Percentiles rank a stretch among this genome's conserved stretches.
Conservation (phyloP, 2,329 filamentous ascomycete species). For the Parastagonospora nodorum region DNA sequence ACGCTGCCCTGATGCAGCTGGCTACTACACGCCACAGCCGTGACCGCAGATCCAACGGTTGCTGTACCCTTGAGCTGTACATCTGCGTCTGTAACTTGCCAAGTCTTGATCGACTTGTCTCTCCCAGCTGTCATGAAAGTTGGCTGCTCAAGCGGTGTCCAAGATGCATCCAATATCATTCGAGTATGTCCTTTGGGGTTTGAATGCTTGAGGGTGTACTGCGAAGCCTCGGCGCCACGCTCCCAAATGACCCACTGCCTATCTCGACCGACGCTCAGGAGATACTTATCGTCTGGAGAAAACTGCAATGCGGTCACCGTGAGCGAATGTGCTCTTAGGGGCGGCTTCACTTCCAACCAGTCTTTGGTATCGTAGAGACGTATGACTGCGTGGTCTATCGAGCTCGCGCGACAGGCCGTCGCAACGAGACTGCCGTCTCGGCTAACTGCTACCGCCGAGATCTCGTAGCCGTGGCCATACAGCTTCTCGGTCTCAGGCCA, state of each 20-base stretch:
- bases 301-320: constrained; percentile 86
- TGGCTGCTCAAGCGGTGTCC: constrained; percentile 60
- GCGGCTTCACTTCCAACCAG: constrained; percentile 86
- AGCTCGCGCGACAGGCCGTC: constrained; percentile 91
- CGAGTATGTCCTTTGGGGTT: constrained; percentile 86
- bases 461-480: constrained; percentile 97
- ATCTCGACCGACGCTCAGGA: constrained; percentile 90
- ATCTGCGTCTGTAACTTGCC: constrained; percentile 47
- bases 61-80: constrained; percentile 31
- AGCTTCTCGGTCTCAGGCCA: constrained; percentile 97
- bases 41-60: constrained; percentile 32
- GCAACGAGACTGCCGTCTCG: constrained; percentile 78
- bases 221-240: constrained; percentile 47
- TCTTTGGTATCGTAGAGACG: constrained; percentile 83
- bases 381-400: constrained; percentile 91
- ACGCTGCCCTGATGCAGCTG: background rate
- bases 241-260: constrained; percentile 87
- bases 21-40: constrained; percentile 31
- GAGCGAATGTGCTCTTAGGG: constrained; percentile 81
- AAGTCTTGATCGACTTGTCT: constrained; percentile 78
- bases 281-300: constrained; percentile 70
- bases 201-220: constrained; percentile 64
- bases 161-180: constrained; percentile 90
- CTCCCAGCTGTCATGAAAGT: constrained; percentile 86
- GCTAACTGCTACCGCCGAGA: constrained; percentile 81